Conservation (phyloP, 2,329 filamentous ascomycete genomes). For the Talaromyces sp. region DNA sequence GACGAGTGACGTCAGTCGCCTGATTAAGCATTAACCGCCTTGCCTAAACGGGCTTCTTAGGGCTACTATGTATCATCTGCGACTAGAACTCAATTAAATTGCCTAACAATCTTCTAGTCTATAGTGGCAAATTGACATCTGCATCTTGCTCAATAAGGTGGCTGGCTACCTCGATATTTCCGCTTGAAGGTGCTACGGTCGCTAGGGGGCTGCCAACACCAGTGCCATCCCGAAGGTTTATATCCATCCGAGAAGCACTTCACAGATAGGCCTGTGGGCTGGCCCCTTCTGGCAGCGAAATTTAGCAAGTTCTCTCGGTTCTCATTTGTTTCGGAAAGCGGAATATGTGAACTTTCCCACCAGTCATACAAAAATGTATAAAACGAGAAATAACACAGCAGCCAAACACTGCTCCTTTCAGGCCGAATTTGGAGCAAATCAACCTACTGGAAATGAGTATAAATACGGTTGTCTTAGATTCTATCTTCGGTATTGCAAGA, state of each 20-base stretch:
- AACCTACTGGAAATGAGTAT: too few species aligned
- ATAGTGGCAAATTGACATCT: neutral
- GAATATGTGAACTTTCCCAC: neutral
- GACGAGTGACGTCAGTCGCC: neutral
- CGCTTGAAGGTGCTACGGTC: neutral
- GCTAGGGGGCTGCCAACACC: neutral
- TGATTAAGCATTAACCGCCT: neutral
- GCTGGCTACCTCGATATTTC: neutral
- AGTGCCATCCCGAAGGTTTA: neutral
- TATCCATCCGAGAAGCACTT: neutral
- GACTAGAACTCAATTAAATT: too few species aligned
- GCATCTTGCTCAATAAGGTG: neutral
- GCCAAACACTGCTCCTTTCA: neutral
- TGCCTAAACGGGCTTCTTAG: neutral
- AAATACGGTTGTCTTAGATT: neutral
- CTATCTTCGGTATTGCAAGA: neutral
- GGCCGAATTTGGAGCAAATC: neutral
- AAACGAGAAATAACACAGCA: conserved; percentile 1
- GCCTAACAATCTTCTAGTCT: neutral
- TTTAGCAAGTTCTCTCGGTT: neutral
- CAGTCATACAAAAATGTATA: neutral
- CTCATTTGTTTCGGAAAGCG: neutral
- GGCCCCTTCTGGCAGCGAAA: neutral
- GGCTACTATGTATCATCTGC: neutral
- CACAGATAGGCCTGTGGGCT: neutral